Conservation (phyloP, 352 stramenopile genomes). For the Pythium guiyangense region DNA sequence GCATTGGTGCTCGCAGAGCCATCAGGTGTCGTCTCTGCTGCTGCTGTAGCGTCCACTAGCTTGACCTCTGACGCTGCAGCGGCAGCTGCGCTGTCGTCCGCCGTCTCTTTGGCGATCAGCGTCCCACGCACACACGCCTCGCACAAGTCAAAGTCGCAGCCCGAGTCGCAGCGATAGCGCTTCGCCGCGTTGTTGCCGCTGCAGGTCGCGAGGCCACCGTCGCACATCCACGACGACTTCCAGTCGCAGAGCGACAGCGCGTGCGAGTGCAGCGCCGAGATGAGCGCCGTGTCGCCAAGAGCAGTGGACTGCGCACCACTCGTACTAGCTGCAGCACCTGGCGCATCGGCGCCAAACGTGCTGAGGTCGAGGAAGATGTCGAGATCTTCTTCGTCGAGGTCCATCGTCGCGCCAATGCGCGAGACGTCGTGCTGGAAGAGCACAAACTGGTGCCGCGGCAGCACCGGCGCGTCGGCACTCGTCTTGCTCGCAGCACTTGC, state of each 20-base stretch:
- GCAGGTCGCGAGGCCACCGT: slow-evolving; percentile 49
- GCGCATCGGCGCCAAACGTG: slow-evolving; percentile 12
- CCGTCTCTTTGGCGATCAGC: slow-evolving; percentile 21
- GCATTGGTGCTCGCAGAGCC: slow-evolving; percentile 2
- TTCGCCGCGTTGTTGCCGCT: slow-evolving; percentile 48
- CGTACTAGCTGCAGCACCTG: not conserved
- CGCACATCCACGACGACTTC: slow-evolving; percentile 72
- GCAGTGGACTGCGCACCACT: slow-evolving; percentile 8
- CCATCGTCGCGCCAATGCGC: slow-evolving; percentile 36
- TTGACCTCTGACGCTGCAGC: not conserved
- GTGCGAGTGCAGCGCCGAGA: slow-evolving; percentile 56
- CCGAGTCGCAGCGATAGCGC: slow-evolving; percentile 55
- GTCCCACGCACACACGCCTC: slow-evolving; percentile 50
- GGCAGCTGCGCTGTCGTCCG: slow-evolving; percentile 1
- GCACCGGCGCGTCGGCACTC: slow-evolving; percentile 10
- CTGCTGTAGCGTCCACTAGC: not conserved
- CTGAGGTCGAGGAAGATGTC: slow-evolving; percentile 48
- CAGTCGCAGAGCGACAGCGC: slow-evolving; percentile 36
- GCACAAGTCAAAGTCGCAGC: slow-evolving; percentile 79
- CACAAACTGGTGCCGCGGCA: slow-evolving; percentile 57
- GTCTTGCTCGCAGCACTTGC: slow-evolving; percentile 4
- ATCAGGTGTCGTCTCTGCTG: slow-evolving; percentile 5
- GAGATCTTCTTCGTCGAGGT: slow-evolving; percentile 46
- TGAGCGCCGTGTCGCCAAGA: slow-evolving; percentile 14
- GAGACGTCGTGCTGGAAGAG: slow-evolving; percentile 55